Conservation (phyloP, 495 filamentous ascomycete species). For the Tetracladium marchalianum region DNA sequence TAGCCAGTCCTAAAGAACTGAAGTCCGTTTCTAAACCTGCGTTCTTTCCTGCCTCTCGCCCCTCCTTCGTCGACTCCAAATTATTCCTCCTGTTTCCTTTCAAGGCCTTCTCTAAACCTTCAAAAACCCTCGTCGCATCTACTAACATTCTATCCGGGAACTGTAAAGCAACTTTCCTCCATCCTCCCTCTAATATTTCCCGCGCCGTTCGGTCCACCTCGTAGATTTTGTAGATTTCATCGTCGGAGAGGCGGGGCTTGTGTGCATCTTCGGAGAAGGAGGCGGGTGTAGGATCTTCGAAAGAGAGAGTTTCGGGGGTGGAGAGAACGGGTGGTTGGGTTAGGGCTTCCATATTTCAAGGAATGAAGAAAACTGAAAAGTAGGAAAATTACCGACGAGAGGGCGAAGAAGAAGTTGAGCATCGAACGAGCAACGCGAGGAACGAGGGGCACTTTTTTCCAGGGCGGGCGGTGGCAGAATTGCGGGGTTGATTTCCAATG, state of each 20-base stretch:
- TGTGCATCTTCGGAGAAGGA: conserved; percentile 22
- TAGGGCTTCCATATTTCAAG: conserved; percentile 3
- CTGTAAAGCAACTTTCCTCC: conserved; percentile 75
- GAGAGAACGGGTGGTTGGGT: conserved; percentile 66
- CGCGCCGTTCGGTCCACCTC: conserved; percentile 74
- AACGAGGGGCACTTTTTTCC: too few species aligned
- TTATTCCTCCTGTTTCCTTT: conserved; percentile 12
- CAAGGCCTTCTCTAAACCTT: conserved; percentile 53
- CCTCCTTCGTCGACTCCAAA: conserved; percentile 2
- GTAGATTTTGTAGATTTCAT: conserved; percentile 68
- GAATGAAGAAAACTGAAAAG: too few species aligned
- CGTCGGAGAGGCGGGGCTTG: conserved; percentile 43
- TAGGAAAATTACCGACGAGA: too few species aligned
- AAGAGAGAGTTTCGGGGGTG: conserved; percentile 73
- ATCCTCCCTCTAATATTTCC: conserved; percentile 61
- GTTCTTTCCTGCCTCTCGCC: not conserved
- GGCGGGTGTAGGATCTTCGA: conserved; percentile 46
- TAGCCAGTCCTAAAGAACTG: conserved; percentile 6
- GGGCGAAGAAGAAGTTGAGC: too few species aligned
- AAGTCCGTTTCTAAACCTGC: conserved; percentile 1
- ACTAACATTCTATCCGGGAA: conserved; percentile 88
- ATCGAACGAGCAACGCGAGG: too few species aligned
- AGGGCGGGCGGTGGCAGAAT: too few species aligned
- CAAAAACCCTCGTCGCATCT: conserved; percentile 76
- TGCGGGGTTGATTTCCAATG: too few species aligned